Evolutionary conservation across 2,329 filamentous ascomycete species (phyloP), one percentile per base, ranked within the genome.

Genomic region (Colletotrichum chrysophilum): DNA sequence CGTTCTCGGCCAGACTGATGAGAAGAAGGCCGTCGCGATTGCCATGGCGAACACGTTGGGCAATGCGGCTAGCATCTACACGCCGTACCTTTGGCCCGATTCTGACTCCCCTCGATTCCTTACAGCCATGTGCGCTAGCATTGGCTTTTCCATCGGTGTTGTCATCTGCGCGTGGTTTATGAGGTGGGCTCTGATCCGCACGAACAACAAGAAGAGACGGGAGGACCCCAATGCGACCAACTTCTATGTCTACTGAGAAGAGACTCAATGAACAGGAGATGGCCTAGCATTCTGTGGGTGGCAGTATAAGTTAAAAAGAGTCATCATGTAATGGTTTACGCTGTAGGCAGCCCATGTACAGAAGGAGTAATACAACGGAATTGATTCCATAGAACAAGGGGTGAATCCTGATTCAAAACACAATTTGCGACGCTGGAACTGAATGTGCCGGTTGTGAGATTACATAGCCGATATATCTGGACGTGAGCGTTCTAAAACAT

Each of bases 1-100:
- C 1, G 84, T 83, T 0, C 82, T 86, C 21, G 86, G 85, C 1
- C 87, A 88, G 76, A 87, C 86, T 0, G 83, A 86, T 5, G 87
- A 88, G 78, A 88, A 88, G 80, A 88, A 87, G 76, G 87, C 87
- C 0, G 84, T 84, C 1, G 82, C 85, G 2, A 81, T 89, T 10
- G 86, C 85, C 16, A 79, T 77, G 74, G 64, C 58, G 36, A 79
- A 77, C 48, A 76, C 75, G 3, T 48, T 77, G 18, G 77, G 70
- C 18, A 79, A 78, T 61, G 38, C 73, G 7, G 58, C 71, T 10
- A 77, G 67, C 36, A 75, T 79, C 12, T 79, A 78, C 64, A 79
- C 78, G 4, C 77, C 77, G 1, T 79, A 79, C 71, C 70, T 79
- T 6, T 79, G 77, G 75, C 77, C 77, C 3, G 64, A 69, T 21